Percentiles rank a stretch among this genome's conserved stretches.
These are phyloP conservation scores for Serendipita sp. DNA, from an alignment of 768 basidiomycete species.

Conservation along the genomic window DNA sequence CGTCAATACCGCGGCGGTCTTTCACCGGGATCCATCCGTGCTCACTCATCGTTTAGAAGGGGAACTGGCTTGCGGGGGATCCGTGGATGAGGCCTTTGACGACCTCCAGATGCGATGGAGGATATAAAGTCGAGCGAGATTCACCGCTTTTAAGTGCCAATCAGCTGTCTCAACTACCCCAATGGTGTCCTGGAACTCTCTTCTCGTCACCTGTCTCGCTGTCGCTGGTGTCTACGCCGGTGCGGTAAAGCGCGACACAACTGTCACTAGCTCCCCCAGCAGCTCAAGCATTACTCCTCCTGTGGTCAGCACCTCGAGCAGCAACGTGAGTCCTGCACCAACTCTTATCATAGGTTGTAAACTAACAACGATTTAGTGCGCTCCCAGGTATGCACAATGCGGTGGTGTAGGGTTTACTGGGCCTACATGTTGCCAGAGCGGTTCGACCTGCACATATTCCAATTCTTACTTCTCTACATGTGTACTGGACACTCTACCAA, in stretches of 20 bases:
- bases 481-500: no score
- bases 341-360: neutral
- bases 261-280: neutral
- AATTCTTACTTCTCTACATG: no score
- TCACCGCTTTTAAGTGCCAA: neutral
- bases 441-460: slow-evolving; percentile 1
- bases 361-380: neutral
- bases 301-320: no score
- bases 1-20: no score
- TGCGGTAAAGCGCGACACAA: neutral
- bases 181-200: neutral
- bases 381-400: neutral
- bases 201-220: neutral
- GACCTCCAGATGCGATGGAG: no score
- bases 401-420: slow-evolving; percentile 3
- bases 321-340: no score
- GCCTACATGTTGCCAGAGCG: slow-evolving; percentile 2
- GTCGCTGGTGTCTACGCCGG: neutral
- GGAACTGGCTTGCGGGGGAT: no score
- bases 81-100: no score
- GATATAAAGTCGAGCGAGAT: no score
- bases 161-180: neutral
- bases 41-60: no score
- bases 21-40: no score
- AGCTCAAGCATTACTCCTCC: neutral